These are phyloP conservation scores for Begonia loranthoides DNA, from an alignment of 306 rosid genomes.

Conservation along the genomic window DNA sequence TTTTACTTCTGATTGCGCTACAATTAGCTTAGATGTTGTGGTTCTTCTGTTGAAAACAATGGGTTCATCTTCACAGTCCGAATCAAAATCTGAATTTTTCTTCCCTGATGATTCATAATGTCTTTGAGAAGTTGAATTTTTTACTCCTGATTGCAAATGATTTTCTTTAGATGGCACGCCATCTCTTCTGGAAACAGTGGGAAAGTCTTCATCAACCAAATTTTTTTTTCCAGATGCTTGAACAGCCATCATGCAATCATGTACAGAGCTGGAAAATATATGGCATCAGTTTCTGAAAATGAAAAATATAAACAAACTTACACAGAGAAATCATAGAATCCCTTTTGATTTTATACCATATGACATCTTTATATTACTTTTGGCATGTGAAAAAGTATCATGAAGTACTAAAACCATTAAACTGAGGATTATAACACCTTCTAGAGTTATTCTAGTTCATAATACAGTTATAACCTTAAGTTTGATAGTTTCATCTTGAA, in stretches of 20 bases:
- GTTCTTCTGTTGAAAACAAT: slow-evolving; percentile 25
- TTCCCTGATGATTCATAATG: slow-evolving; percentile 15
- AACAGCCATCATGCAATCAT: slow-evolving; percentile 29
- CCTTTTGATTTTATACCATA: too few relatives aligned
- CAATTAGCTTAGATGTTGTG: slow-evolving; percentile 17
- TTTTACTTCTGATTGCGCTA: slow-evolving; percentile 20
- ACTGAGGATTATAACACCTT: too few relatives aligned
- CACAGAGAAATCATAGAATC: too few relatives aligned
- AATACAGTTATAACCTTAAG: too few relatives aligned
- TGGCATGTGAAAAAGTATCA: too few relatives aligned
- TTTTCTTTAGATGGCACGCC: slow-evolving; percentile 13
- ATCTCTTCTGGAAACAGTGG: slow-evolving; percentile 28
- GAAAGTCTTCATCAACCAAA: slow-evolving; percentile 13
- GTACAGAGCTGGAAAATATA: slow-evolving; percentile 10
- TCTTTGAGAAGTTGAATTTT: slow-evolving; percentile 18
- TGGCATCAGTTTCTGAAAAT: slow-evolving; percentile 16
- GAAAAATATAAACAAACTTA: neutral
- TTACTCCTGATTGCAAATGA: slow-evolving; percentile 20
- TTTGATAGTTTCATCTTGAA: too few relatives aligned
- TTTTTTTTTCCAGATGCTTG: slow-evolving; percentile 18
- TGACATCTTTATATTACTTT: too few relatives aligned
- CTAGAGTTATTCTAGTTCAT: too few relatives aligned
- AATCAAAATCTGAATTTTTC: slow-evolving; percentile 7
- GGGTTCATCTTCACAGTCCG: slow-evolving; percentile 27
- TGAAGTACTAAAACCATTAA: too few relatives aligned